Evolutionary conservation across 1,139 yeast genomes (phyloP), one percentile per base, ranked within the genome.

Genomic region (Hyphopichia pseudoburtonii): DNA sequence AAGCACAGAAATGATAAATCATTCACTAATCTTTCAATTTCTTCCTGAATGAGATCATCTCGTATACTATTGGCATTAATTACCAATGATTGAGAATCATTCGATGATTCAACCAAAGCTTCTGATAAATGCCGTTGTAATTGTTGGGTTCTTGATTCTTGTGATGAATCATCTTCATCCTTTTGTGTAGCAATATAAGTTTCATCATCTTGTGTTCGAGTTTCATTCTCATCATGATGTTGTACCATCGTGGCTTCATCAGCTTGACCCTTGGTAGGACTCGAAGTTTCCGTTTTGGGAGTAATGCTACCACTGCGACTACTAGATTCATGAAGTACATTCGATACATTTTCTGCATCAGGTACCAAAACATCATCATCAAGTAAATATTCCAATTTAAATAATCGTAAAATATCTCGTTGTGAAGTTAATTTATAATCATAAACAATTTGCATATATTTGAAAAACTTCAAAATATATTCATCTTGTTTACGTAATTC

Each of bases 41-140:
- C 77, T 31, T 69, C 76, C 43, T 71, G 77, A 14, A 71, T 57
- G 8, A 70, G 53, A 36, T 53, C 54, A 43, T 68, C 73, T 32
- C 54, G 50, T 14, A 52, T 51, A 26, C 47, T 45, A 41, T 62
- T 68, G n/a, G 11, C 31, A 17, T 4, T 17, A 22, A 59, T 43
- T 2, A 39, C 4, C 17, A 32, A 28, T 3, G 21, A 18, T 14
- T 24, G 17, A 15, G 28, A 32, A 10, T 33, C 36, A 17, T 18
- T 28, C 9, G 14, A 24, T 5, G 26, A 7, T 7, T 7, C 5
- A 9, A 17, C 10, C 10, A 21, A 21, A 7, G 7, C 23, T 21
- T 21, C 23, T 21, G 7, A 7, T 21, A 7, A 7, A 7, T 21
- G 9, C 6, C n/a, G 12, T n/a, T 8, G 27, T 24, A 5, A 6